These are phyloP conservation scores for Tetrapisispora namnaoensis DNA, from an alignment of 805 yeast species.

Conservation along the genomic window DNA sequence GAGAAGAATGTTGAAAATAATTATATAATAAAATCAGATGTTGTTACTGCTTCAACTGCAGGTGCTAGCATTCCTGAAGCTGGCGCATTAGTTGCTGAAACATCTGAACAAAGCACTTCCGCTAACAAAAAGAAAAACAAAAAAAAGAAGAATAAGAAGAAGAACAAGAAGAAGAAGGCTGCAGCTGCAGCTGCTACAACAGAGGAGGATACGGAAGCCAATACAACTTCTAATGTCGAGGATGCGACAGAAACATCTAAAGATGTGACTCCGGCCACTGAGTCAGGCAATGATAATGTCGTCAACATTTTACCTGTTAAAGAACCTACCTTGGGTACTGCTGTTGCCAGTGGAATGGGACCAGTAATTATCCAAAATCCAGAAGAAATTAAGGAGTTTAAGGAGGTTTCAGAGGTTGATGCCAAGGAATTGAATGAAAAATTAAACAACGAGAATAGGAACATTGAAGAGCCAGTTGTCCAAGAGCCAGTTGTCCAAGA, in stretches of 20 bases:
- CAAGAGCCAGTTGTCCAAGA: constrained; percentile 4
- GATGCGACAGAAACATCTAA: constrained; percentile 7
- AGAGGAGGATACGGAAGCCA: neutral
- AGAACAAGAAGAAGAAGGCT: constrained; percentile 6
- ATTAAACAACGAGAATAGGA: constrained; percentile 12
- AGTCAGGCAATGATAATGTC: neutral
- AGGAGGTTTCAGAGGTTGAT: constrained; percentile 44
- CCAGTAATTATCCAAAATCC: constrained; percentile 44
- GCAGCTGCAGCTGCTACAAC: neutral
- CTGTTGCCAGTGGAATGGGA: constrained; percentile 32
- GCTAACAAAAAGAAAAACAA: constrained; percentile 8
- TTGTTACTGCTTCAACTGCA: constrained; percentile 18
- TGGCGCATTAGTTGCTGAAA: constrained; percentile 33
- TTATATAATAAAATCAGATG: constrained; percentile 17
- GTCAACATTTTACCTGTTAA: neutral
- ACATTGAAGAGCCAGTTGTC: constrained; percentile 3
- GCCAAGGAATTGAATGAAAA: constrained; percentile 48
- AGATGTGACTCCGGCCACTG: constrained; percentile 11
- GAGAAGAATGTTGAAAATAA: constrained; percentile 34
- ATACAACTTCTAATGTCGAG: neutral
- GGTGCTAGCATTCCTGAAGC: constrained; percentile 37
- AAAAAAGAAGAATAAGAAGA: constrained; percentile 8
- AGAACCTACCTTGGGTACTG: neutral
- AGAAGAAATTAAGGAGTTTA: constrained; percentile 55
- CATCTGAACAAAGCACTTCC: constrained; percentile 5